These are phyloP conservation scores for Arctium minus DNA, from an alignment of 129 eudicot genomes.

Conservation along the genomic window DNA sequence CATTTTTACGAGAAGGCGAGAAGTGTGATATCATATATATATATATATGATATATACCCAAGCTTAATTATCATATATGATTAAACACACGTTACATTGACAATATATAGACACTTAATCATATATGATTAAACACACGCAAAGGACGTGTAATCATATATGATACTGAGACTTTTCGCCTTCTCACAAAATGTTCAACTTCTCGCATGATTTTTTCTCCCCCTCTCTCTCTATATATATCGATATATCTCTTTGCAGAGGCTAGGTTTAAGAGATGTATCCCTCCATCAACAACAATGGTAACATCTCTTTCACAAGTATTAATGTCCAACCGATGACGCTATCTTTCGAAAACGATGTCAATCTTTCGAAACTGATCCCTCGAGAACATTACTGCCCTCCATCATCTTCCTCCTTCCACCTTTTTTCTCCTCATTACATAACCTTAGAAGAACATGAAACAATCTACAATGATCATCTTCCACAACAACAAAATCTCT, in stretches of 20 bases:
- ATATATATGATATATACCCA: too few species aligned
- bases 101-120: too few species aligned
- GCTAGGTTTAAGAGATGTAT: conserved; percentile 22
- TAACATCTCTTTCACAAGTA: neutral
- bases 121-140: too few species aligned
- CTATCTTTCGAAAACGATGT: neutral
- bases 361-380: conserved; percentile 2
- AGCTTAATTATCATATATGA: too few species aligned
- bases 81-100: too few species aligned
- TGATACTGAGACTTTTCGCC: too few species aligned
- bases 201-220: too few species aligned
- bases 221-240: too few species aligned
- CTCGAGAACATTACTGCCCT: conserved; percentile 8
- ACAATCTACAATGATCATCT: conserved; percentile 28
- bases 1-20: too few species aligned
- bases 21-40: too few species aligned
- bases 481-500: conserved; percentile 5
- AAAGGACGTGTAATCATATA: too few species aligned
- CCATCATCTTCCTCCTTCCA: conserved; percentile 25
- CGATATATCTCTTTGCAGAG: neutral
- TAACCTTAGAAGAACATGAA: conserved; percentile 31
- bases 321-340: neutral
- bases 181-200: too few species aligned
- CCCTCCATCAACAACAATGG: conserved; percentile 19
- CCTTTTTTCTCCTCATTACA: conserved; percentile 25